A percentile compares a stretch with the other conserved stretches of the same genome.
These are phyloP conservation scores for Skeletonema potamos DNA, from an alignment of 108 stramenopile genomes.

Conservation along the genomic window DNA sequence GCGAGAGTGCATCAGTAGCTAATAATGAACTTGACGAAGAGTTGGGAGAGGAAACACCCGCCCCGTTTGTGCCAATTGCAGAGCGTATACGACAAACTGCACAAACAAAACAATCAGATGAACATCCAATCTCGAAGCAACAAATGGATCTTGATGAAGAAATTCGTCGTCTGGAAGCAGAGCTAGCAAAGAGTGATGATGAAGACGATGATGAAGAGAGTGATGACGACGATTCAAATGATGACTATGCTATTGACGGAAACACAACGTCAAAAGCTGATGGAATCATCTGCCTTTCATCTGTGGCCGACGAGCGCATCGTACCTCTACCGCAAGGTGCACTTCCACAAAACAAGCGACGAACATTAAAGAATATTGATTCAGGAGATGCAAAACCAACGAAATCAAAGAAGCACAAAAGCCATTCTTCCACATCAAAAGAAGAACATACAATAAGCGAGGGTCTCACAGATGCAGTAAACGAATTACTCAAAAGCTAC, in stretches of 20 bases:
- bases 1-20: neutral
- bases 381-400: conserved; percentile 11
- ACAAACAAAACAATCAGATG: conserved; percentile 5
- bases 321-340: conserved; percentile 53
- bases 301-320: conserved; percentile 61
- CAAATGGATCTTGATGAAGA: conserved; percentile 74
- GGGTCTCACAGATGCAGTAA: conserved; percentile 72
- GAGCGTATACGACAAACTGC: conserved; percentile 39
- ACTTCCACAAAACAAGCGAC: conserved; percentile 46
- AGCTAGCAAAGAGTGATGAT: conserved; percentile 48
- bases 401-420: conserved; percentile 29
- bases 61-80: conserved; percentile 53
- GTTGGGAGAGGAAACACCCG: conserved; percentile 4
- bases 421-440: conserved; percentile 9
- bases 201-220: conserved; percentile 18
- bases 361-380: conserved; percentile 20
- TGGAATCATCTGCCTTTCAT: conserved; percentile 64
- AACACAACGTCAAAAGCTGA: neutral
- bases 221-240: conserved; percentile 29
- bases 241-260: conserved; percentile 28
- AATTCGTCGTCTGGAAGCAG: conserved; percentile 73
- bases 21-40: neutral
- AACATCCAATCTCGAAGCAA: neutral
- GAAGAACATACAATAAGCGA: conserved; percentile 22
- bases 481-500: conserved; percentile 79